These are phyloP conservation scores for Chlamydomonas asymmetrica DNA, from an alignment of 139 green algal genomes.

Conservation along the genomic window DNA sequence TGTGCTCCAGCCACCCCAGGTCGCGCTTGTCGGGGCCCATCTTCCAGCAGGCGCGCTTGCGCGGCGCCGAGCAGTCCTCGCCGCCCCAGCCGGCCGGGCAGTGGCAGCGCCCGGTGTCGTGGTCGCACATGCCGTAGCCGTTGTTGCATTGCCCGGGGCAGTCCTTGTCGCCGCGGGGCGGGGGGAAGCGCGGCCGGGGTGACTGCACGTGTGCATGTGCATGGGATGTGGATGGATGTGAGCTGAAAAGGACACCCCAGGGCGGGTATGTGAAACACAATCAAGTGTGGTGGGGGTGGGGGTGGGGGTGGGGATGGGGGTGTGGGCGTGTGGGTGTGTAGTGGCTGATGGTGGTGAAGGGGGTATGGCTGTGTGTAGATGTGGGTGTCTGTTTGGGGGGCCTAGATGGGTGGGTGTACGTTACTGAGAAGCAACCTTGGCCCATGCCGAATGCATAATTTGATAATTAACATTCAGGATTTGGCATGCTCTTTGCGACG, in stretches of 20 bases:
- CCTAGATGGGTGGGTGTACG: no score
- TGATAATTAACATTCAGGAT: no score
- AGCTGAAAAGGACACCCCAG: neutral
- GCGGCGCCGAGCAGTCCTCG: slow-evolving; percentile 29
- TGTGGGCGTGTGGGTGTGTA: neutral
- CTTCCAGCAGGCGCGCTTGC: slow-evolving; percentile 44
- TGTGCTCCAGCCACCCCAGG: slow-evolving; percentile 22
- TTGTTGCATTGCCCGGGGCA: slow-evolving; percentile 48
- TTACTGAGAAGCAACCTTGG: no score
- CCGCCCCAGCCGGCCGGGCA: slow-evolving; percentile 56
- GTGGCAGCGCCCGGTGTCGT: slow-evolving; percentile 37
- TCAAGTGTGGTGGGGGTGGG: neutral
- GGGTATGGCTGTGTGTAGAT: neutral
- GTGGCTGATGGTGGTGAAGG: neutral
- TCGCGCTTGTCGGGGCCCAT: slow-evolving; percentile 34
- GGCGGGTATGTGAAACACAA: neutral
- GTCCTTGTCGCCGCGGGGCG: slow-evolving; percentile 11
- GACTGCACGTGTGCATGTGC: neutral
- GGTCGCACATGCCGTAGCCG: slow-evolving; percentile 37
- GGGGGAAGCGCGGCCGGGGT: slow-evolving; percentile 2
- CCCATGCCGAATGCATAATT: no score
- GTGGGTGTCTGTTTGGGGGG: no score
- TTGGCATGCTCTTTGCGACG: no score
- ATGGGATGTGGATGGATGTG: neutral
- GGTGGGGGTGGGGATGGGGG: neutral